Evolutionary conservation across 345 rosid species (phyloP), one percentile per base, ranked within the genome.

Genomic region (Syzygium grande): DNA sequence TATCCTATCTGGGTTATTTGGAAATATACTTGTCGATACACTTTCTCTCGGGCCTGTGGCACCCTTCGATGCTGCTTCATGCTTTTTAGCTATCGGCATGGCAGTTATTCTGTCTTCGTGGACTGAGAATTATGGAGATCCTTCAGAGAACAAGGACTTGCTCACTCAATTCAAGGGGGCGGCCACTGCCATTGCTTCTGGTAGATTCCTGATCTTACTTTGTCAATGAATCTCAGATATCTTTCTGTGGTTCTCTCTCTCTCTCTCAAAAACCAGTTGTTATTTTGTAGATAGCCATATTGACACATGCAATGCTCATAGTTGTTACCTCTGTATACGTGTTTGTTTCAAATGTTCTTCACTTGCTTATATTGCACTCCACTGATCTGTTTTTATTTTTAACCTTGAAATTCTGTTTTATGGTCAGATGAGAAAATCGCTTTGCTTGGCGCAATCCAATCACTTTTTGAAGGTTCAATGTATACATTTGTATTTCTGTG

Each of bases 401-500:
- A 85, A 59, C 78, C 59, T 85, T 90, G 84, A 90, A 87, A 86
- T 80, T 78, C 29, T 88, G 12, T 77, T 88, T 43, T 19, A 65
- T 73, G 78, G 53, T 30, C 93, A 97, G 99, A 97, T 94, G 99
- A 97, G 89, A 97, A 96, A 91, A 97, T 97, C 85, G 99, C 99
- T 16, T 89, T 97, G 91, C 90, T 97, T 90, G 99, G 99, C 23
- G 99, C 99, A 78, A 97, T 97, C 85, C 99, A 97, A 89, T 97
- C 99, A 58, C 92, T 97, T 83, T 97, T 97, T 91, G 99, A 97
- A 92, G 99, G 99, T 85, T 97, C 99, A 9, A 97, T 97, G 99
- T 97, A 97, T 90, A 97, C 99, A 88, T 97, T 97, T 85, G 99
- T 97, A 78, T 97, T 97, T 94, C 98, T 97, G 30, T 97, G 99